These are phyloP conservation scores for Metschnikowia cubensis DNA, from an alignment of 805 yeast genomes.

Conservation along the genomic window DNA sequence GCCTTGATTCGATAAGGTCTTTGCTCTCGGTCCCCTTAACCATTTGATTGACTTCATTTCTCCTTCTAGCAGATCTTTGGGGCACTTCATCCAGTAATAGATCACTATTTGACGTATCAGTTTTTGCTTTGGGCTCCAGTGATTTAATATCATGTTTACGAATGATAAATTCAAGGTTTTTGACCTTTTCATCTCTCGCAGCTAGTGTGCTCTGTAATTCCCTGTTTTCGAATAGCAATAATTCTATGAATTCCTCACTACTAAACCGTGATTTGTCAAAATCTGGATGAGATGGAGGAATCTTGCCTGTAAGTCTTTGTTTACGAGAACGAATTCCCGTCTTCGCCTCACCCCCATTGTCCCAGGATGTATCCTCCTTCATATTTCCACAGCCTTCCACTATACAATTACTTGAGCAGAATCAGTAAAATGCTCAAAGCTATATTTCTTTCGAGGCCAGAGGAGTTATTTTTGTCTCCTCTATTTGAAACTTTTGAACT, in stretches of 20 bases:
- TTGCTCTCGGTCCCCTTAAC: neutral
- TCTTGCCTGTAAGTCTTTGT: conserved; percentile 2
- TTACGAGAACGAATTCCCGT: neutral
- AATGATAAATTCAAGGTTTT: conserved; percentile 3
- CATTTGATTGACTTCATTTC: conserved; percentile 1
- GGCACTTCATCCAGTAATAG: conserved; percentile 16
- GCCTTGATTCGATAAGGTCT: neutral
- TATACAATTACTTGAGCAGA: neutral
- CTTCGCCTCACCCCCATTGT: neutral
- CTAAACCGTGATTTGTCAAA: conserved; percentile 30
- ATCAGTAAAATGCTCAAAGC: neutral
- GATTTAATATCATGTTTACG: neutral
- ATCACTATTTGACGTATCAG: neutral
- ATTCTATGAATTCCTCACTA: conserved; percentile 32
- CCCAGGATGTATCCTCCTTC: neutral
- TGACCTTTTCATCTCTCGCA: conserved; percentile 6
- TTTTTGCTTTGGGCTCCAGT: neutral
- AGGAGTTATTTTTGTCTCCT: neutral
- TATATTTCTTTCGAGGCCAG: neutral
- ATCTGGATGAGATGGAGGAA: conserved; percentile 32
- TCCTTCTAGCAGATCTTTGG: conserved; percentile 26
- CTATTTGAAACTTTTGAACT: neutral
- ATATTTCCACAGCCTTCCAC: neutral
- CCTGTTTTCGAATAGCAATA: conserved; percentile 31
- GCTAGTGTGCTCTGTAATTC: conserved; percentile 25